These are phyloP conservation scores for Macadamia integrifolia DNA, from an alignment of 164 flowering plant species.

Conservation along the genomic window DNA sequence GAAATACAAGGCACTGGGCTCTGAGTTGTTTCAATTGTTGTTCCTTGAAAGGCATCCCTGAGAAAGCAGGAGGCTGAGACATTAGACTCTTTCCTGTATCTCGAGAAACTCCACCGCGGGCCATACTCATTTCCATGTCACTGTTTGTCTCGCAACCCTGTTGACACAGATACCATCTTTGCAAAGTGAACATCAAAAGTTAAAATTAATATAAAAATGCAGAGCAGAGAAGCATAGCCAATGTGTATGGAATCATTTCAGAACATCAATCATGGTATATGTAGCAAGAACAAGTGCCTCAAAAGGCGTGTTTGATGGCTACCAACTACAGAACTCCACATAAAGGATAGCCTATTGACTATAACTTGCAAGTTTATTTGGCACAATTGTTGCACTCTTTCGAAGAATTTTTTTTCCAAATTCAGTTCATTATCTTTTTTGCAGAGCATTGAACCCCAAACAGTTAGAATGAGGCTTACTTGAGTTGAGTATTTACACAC, in stretches of 20 bases:
- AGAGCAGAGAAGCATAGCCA: not conserved
- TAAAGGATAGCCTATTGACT: not conserved
- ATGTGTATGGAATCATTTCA: not conserved
- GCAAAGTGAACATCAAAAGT: not conserved
- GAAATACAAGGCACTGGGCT: conserved; percentile 97
- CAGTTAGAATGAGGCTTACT: too few relatives aligned
- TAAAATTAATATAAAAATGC: not conserved
- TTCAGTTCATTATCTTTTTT: too few relatives aligned
- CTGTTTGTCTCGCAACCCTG: conserved; percentile 40
- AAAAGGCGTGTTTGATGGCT: not conserved
- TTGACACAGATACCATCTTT: not conserved
- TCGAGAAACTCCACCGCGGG: conserved; percentile 30
- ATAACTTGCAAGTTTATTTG: too few relatives aligned
- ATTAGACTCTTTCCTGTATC: conserved; percentile 57
- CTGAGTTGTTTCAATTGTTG: conserved; percentile 94
- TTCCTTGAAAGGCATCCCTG: conserved; percentile 75
- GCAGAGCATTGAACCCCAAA: too few relatives aligned
- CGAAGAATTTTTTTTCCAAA: too few relatives aligned
- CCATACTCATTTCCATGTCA: conserved; percentile 30
- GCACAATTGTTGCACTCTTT: too few relatives aligned
- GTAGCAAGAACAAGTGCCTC: not conserved
- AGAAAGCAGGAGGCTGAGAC: conserved; percentile 24
- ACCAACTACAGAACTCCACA: not conserved
- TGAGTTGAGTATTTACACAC: too few relatives aligned
- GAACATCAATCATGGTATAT: not conserved